phyloP scores from a whole-genome alignment of 306 rosid species.

The Alnus rubra region DNA sequence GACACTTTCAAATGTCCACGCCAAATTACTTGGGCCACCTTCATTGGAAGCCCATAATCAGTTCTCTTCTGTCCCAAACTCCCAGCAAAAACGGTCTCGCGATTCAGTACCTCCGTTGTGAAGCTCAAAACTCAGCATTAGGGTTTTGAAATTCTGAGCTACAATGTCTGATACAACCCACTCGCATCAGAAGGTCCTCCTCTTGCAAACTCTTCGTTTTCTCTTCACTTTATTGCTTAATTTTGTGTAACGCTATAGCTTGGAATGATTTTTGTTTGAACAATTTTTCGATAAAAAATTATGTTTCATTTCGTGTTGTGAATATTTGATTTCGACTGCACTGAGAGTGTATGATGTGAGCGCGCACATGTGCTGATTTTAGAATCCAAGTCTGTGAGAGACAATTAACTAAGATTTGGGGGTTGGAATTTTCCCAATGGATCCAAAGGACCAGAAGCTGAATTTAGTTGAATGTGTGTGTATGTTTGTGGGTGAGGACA shows the following conservation, averaged over 20 bases:
- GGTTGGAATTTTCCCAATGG: neutral
- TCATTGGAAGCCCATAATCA: no score
- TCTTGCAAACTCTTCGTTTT: neutral
- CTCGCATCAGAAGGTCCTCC: constrained; percentile 31
- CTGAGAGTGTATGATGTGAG: neutral
- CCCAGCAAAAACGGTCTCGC: no score
- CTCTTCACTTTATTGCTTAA: neutral
- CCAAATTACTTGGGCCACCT: no score
- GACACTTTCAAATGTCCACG: no score
- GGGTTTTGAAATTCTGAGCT: constrained; percentile 37
- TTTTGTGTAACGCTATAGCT: neutral
- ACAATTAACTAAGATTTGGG: neutral
- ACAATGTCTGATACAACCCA: constrained; percentile 51
- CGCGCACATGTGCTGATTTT: neutral
- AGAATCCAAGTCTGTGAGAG: neutral
- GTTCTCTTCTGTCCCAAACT: no score
- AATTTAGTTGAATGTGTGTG: neutral
- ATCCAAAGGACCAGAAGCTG: neutral
- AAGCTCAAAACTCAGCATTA: constrained; percentile 11
- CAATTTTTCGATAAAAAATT: neutral
- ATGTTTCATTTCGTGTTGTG: neutral
- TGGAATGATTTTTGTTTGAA: neutral
- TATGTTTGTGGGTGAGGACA: neutral
- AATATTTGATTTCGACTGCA: neutral
- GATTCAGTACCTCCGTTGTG: no score